A percentile compares a stretch with the other conserved stretches of the same genome.
phyloP scores from a whole-genome alignment of 106 monocot species.

The Ottelia alismoides region DNA sequence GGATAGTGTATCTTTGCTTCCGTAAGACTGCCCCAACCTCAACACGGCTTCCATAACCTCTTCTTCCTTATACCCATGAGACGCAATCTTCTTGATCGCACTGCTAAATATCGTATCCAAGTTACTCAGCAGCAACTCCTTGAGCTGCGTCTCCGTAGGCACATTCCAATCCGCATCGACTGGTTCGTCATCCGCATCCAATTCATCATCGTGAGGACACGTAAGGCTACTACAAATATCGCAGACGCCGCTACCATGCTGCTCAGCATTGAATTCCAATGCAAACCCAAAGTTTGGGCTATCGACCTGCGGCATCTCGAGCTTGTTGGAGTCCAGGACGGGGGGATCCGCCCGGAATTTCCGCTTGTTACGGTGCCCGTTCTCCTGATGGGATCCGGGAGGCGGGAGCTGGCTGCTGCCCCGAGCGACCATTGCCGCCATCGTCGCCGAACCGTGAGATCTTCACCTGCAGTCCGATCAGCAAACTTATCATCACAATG shows the following conservation, averaged over 20 bases:
- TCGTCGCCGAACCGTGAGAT: no score
- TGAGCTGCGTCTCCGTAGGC: constrained; percentile 41
- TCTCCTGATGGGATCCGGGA: constrained; percentile 43
- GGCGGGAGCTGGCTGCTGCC: constrained; percentile 25
- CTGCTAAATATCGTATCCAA: constrained; percentile 45
- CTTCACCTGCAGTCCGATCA: no score
- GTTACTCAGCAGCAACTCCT: constrained; percentile 52
- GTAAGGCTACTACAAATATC: constrained; percentile 27
- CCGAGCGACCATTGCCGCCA: constrained; percentile 46
- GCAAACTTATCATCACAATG: no score
- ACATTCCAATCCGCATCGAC: constrained; percentile 60
- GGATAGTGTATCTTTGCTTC: constrained; percentile 40
- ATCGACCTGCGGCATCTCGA: constrained; percentile 13
- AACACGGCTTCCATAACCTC: constrained; percentile 47
- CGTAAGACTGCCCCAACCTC: constrained; percentile 34
- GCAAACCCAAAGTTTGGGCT: constrained; percentile 28
- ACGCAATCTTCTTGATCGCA: constrained; percentile 41
- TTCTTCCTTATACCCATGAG: constrained; percentile 61
- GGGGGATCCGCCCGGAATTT: constrained; percentile 81
- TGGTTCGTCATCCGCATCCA: constrained; percentile 30
- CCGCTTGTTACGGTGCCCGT: constrained; percentile 65
- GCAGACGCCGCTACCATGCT: constrained; percentile 24
- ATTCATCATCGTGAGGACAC: constrained; percentile 10
- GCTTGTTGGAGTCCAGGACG: constrained; percentile 16
- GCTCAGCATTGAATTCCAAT: constrained; percentile 23